Evolutionary conservation across 164 flowering plant genomes (phyloP).

Genomic region (Stephania yunnanensis): DNA sequence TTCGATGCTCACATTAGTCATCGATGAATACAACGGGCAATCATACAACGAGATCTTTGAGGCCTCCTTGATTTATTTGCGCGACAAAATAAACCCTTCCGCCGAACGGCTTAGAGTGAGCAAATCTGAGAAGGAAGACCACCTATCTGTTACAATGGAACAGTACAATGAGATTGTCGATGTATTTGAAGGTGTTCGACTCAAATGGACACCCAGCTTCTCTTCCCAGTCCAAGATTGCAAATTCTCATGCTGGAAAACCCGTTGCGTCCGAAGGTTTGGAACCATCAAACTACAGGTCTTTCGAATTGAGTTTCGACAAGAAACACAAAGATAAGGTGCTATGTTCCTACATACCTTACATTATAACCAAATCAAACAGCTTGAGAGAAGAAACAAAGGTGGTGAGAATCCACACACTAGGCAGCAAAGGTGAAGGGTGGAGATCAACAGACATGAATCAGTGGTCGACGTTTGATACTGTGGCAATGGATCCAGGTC

Average conservation of each 20-base stretch:
- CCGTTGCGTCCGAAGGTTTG: background rate
- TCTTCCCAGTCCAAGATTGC: background rate
- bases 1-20: constrained; percentile 23
- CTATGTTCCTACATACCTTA: constrained; percentile 7
- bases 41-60: constrained; percentile 15
- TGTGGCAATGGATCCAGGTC: constrained; percentile 11
- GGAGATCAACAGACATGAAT: constrained; percentile 11
- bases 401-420: constrained; percentile 6
- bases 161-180: background rate
- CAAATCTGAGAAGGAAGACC: constrained; percentile 14
- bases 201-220: constrained; percentile 6
- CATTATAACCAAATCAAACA: constrained; percentile 1
- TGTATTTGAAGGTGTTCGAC: constrained; percentile 5
- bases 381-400: background rate
- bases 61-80: constrained; percentile 19
- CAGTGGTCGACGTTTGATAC: constrained; percentile 15
- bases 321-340: constrained; percentile 13
- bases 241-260: background rate
- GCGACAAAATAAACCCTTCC: constrained; percentile 8
- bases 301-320: constrained; percentile 32
- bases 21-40: constrained; percentile 20
- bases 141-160: constrained; percentile 8
- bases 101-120: constrained; percentile 16
- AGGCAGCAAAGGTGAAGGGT: background rate
- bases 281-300: constrained; percentile 10